Base-by-base conservation (phyloP, 371 early-diverging fungal genomes). In the Mortierella sp. region DNA sequence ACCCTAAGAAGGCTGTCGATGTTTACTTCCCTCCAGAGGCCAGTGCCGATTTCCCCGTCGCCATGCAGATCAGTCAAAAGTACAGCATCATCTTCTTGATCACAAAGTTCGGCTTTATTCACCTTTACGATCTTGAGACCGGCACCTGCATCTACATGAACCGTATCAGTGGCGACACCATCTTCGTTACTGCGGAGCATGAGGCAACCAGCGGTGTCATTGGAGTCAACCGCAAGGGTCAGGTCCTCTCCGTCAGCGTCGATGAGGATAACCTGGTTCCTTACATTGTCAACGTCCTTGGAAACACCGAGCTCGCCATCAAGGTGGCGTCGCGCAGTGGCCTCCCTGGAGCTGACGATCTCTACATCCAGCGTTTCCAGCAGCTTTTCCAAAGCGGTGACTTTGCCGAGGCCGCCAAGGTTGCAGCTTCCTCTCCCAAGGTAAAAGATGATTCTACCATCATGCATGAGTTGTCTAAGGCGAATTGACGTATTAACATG, bases 51-150 rank as follows among this genome's bases (percentile, higher is more conserved):
- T 99, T 99, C 91, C 99, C 99, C 34, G 99, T 99, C 5, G 93
- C 98, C 9, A 97, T 99, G 98, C 99, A 99, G 91, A 92, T 98
- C 77, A 95, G 96, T 73, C 93, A 95, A 63, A 96, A 96, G 90
- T 97, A 97, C 88, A 96, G 96, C 82, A 92, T 99, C 55, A 95
- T 98, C 76, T 99, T 94, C 89, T 88, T 99, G 73, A 96, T 99
- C 57, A 99, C 99, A 78, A 99, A 99, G 90, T 96, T 94, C 88
- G 99, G 99, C 16, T 99, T 96, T 87, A 96, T 99, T 78, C 99
- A 99, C 85, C 90, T 99, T 45, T 99, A 97, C 89, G 98, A 98
- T 81, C 91, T 99, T 63, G 98, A 98, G 88, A 92, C 96, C 13
- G 99, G 97, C 52, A 93, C 94, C 19, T 97, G 97, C 89, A 94